Evolutionary conservation across 2,329 filamentous ascomycete species (phyloP), one percentile per base, ranked within the genome.

Genomic region (Fusarium sp.): DNA sequence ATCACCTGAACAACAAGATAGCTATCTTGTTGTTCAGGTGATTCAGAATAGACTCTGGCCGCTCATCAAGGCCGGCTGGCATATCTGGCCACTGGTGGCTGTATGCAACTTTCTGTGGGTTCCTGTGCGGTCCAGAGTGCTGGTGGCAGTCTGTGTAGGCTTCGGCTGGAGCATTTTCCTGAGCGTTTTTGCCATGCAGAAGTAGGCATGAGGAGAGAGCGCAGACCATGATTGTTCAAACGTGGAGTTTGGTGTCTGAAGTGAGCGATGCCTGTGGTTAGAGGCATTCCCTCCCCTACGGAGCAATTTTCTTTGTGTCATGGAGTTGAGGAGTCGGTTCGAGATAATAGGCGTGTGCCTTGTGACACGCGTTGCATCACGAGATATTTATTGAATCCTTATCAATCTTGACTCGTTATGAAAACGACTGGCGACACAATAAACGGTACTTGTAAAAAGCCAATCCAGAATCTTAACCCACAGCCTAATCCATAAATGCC

Each of bases 121-220:
- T 7, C 74, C 74, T 1, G 73, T 76, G 9, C 68, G 73, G 11
- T 75, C 72, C 13, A 54, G 74, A 13, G 74, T 75, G 17, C 64
- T 76, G 23, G 74, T 76, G 4, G 72, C 71, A 1, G 73, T 74
- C 17, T 73, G 71, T 49, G 70, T 76, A 29, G 74, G 74, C 4
- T 76, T 76, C 17, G 66, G 72, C 2, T 76, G 74, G 74, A 76
- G 73, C 45, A 75, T 76, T 25, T 76, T 76, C 38, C 56, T 76
- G 29, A 76, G 73, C 15, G 64, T 76, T 11, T 74, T 75, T 37
- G 68, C 73, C 6, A 71, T 70, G 56, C 57, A 61, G 48, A 68
- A 63, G 36, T 38, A 57, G 5, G 19, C 44, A 6, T 49, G 29
- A 57, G 15, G 3, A 9, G 21, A n/a, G 2, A 2, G 5, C 9